Evolutionary conservation across 345 rosid species (phyloP).

Genomic region (Eucalyptus decipiens): DNA sequence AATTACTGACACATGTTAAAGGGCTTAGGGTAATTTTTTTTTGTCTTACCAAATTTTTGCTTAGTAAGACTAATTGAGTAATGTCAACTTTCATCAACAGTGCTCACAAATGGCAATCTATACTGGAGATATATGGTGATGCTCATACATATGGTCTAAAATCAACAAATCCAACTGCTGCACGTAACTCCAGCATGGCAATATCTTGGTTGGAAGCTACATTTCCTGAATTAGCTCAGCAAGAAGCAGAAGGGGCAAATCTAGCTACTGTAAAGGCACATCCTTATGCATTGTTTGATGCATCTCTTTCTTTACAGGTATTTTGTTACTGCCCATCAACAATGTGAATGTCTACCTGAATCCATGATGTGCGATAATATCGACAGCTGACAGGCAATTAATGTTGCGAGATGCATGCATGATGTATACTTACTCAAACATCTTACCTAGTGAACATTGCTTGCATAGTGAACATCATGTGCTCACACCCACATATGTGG

Average conservation of each 20-base stretch:
- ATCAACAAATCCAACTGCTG: constrained; percentile 52
- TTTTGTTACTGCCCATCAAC: neutral
- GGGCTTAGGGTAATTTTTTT: neutral
- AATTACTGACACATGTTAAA: neutral
- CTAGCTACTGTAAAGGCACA: constrained; percentile 44
- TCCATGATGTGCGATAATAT: neutral
- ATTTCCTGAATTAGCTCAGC: constrained; percentile 68
- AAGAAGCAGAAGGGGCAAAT: constrained; percentile 32
- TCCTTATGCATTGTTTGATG: constrained; percentile 66
- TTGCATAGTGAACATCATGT: neutral
- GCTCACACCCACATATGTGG: neutral
- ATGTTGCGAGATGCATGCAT: neutral
- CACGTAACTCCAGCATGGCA: constrained; percentile 64
- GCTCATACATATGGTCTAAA: constrained; percentile 67
- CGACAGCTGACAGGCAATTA: neutral
- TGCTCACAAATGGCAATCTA: constrained; percentile 67
- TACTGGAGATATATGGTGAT: constrained; percentile 77
- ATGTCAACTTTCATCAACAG: constrained; percentile 23
- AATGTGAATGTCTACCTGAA: neutral
- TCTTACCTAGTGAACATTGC: neutral
- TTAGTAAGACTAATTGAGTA: neutral
- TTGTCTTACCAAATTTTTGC: neutral
- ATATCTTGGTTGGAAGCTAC: constrained; percentile 92
- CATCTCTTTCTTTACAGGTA: constrained; percentile 94
- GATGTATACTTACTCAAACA: neutral